Evolutionary conservation across 1,139 yeast genomes (phyloP).

Genomic region (Debaryomycetaceae sp.): DNA sequence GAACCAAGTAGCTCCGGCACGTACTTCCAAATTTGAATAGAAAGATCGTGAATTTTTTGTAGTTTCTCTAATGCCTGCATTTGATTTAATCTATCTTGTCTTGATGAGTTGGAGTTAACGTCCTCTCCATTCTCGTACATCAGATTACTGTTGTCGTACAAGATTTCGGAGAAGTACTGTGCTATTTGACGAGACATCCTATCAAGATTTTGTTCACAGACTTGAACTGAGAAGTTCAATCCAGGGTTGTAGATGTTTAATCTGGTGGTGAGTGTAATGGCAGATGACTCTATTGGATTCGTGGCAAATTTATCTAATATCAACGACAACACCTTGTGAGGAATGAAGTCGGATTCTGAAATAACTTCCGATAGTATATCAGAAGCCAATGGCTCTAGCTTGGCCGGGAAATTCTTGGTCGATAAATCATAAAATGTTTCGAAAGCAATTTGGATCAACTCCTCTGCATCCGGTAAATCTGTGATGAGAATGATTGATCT

Average conservation of each 20-base stretch:
- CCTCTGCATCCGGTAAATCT: slow-evolving; percentile 64
- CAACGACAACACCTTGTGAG: slow-evolving; percentile 57
- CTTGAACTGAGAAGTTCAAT: slow-evolving; percentile 60
- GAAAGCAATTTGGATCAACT: slow-evolving; percentile 55
- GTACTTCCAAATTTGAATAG: slow-evolving; percentile 70
- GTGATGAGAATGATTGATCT: slow-evolving; percentile 75
- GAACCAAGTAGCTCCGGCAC: slow-evolving; percentile 74
- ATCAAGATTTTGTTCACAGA: slow-evolving; percentile 71
- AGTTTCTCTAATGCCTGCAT: slow-evolving; percentile 40
- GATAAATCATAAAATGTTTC: slow-evolving; percentile 58
- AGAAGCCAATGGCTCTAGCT: slow-evolving; percentile 56
- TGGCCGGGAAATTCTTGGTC: slow-evolving; percentile 35
- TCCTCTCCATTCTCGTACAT: slow-evolving; percentile 3
- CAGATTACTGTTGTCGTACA: slow-evolving; percentile 47
- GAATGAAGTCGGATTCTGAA: slow-evolving; percentile 69
- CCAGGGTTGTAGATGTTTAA: slow-evolving; percentile 48
- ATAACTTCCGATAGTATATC: slow-evolving; percentile 75
- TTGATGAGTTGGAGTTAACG: background rate
- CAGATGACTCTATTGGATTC: slow-evolving; percentile 11
- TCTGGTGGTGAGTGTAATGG: slow-evolving; percentile 10
- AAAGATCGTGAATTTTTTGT: slow-evolving; percentile 57
- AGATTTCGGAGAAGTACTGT: slow-evolving; percentile 73
- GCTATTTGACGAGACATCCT: slow-evolving; percentile 76
- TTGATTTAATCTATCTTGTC: slow-evolving; percentile 4
- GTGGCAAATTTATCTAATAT: slow-evolving; percentile 52